phyloP scores from a whole-genome alignment of 305 asterid species.

The Solanum aculeatissimum region DNA sequence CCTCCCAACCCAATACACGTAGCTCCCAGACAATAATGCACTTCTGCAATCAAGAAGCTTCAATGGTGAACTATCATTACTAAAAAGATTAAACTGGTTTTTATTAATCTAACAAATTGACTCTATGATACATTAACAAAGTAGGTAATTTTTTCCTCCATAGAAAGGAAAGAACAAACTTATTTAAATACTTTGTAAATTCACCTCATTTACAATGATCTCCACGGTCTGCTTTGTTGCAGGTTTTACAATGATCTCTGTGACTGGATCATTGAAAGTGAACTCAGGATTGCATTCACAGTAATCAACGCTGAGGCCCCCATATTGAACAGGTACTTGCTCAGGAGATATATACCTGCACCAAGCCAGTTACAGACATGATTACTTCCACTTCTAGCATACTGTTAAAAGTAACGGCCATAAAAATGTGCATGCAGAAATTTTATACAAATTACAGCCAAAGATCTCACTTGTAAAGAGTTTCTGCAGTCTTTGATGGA shows the following conservation, averaged over 20 bases:
- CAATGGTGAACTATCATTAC: background rate
- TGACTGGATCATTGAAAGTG: constrained; percentile 59
- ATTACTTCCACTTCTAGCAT: background rate
- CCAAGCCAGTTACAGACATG: background rate
- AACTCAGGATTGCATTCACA: constrained; percentile 93
- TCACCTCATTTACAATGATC: constrained; percentile 77
- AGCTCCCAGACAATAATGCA: constrained; percentile 87
- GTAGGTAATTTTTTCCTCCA: background rate
- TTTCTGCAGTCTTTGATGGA: constrained; percentile 65
- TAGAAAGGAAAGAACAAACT: background rate
- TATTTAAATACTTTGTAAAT: background rate
- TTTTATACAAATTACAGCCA: constrained; percentile 3
- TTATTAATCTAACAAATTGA: background rate
- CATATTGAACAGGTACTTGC: constrained; percentile 80
- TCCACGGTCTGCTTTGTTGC: constrained; percentile 84
- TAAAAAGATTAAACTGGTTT: background rate
- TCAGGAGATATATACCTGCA: constrained; percentile 67
- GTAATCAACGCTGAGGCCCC: constrained; percentile 73
- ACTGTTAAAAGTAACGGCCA: background rate
- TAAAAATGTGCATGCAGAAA: background rate
- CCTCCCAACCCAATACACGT: constrained; percentile 93
- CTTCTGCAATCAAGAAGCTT: constrained; percentile 32
- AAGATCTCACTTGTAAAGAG: constrained; percentile 58
- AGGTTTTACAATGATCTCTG: constrained; percentile 69
- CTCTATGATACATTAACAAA: background rate